Conservation (phyloP, 176 grass and related monocot genomes). For the Olyra latifolia region DNA sequence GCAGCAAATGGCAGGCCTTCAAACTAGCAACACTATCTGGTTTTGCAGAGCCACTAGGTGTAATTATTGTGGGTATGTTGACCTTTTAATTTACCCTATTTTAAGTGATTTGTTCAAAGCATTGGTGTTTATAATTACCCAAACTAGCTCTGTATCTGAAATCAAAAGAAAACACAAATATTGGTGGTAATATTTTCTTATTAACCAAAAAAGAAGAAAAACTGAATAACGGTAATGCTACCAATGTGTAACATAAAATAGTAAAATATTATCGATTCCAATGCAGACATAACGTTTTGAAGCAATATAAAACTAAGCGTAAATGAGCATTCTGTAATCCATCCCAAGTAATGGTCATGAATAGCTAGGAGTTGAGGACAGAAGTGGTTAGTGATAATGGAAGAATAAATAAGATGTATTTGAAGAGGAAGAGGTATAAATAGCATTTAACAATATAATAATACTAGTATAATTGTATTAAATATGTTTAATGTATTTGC, state of each 20-base stretch:
- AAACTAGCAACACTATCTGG: conserved; percentile 91
- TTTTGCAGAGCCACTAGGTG: conserved; percentile 90
- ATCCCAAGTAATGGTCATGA: conserved; percentile 1
- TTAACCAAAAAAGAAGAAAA: neutral
- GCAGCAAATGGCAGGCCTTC: conserved; percentile 99
- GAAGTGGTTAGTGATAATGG: neutral
- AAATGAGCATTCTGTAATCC: neutral
- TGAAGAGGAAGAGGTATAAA: neutral
- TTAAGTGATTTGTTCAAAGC: neutral
- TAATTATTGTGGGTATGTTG: conserved; percentile 80
- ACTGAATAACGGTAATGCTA: neutral
- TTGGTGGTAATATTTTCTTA: neutral
- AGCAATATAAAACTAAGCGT: neutral
- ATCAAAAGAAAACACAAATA: neutral
- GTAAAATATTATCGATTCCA: neutral
- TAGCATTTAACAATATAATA: neutral
- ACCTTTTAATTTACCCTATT: conserved; percentile 1
- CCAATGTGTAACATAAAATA: neutral
- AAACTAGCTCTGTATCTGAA: neutral
- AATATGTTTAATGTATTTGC: neutral
- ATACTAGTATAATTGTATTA: neutral
- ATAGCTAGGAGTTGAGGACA: neutral
- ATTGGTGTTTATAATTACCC: neutral
- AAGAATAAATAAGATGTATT: neutral
- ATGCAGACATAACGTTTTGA: neutral